phyloP scores from a whole-genome alignment of 129 eudicot species.

The Centella asiatica region DNA sequence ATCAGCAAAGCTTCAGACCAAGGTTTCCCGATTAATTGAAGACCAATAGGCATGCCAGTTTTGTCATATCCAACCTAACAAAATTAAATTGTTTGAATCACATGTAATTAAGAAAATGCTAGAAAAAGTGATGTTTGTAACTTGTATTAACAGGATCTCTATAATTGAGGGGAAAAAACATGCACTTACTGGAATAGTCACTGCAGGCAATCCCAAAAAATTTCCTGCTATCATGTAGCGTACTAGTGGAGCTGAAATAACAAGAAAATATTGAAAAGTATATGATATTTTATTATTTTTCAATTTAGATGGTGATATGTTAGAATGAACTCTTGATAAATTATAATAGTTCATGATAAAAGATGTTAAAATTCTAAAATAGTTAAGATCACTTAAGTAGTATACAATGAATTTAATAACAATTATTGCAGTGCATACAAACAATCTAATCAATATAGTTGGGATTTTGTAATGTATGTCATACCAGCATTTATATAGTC shows the following conservation, averaged over 20 bases:
- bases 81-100: not conserved
- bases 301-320: no score
- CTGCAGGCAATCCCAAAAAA: conserved; percentile 91
- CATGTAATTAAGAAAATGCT: not conserved
- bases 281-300: no score
- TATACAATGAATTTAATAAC: not conserved
- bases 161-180: not conserved
- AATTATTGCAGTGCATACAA: not conserved
- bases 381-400: no score
- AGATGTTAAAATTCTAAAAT: no score
- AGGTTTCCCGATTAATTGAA: conserved; percentile 86
- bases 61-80: conserved; percentile 80
- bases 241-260: conserved; percentile 66
- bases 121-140: not conserved
- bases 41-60: conserved; percentile 80
- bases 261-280: not conserved
- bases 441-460: not conserved
- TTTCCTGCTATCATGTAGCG: conserved; percentile 90
- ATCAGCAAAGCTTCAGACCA: conserved; percentile 85
- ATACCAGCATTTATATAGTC: conserved; percentile 96
- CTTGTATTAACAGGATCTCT: not conserved
- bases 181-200: conserved; percentile 72
- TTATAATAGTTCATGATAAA: no score
- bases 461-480: not conserved
- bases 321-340: no score